A percentile compares a stretch with the other conserved stretches of the same genome.
These are phyloP conservation scores for Penicillium sp. DNA, from an alignment of 2,329 filamentous ascomycete genomes.

Conservation along the genomic window DNA sequence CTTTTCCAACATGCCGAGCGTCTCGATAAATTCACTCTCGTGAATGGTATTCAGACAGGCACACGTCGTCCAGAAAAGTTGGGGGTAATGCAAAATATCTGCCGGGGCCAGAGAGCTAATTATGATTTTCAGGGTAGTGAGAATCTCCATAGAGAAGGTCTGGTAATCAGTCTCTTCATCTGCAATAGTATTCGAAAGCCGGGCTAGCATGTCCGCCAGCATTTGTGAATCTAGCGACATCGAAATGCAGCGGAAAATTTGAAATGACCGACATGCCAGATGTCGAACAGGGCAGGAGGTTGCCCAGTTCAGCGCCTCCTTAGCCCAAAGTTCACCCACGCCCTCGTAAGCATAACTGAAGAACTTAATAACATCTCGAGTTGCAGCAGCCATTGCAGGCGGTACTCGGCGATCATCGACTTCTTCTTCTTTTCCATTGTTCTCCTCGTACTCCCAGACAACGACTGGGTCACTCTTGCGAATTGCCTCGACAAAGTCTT, in stretches of 20 bases:
- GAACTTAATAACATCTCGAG: constrained; percentile 76
- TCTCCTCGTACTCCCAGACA: constrained; percentile 93
- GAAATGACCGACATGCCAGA: constrained; percentile 93
- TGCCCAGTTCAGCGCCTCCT: constrained; percentile 88
- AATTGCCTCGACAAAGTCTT: constrained; percentile 83
- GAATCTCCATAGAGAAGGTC: constrained; percentile 95
- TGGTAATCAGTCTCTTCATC: constrained; percentile 93
- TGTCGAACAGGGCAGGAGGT: constrained; percentile 95
- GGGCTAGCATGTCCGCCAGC: constrained; percentile 93
- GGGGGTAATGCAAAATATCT: constrained; percentile 83
- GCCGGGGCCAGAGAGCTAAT: constrained; percentile 79
- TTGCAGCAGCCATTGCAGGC: constrained; percentile 80
- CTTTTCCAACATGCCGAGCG: constrained; percentile 84
- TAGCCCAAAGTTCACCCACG: constrained; percentile 88
- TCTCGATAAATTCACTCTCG: constrained; percentile 90
- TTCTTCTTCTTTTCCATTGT: constrained; percentile 72
- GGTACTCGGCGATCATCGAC: constrained; percentile 78
- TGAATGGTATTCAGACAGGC: constrained; percentile 96
- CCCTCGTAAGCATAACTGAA: constrained; percentile 82
- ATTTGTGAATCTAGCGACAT: constrained; percentile 88
- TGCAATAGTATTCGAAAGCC: constrained; percentile 93
- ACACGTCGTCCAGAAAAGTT: constrained; percentile 96
- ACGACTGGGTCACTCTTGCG: constrained; percentile 80
- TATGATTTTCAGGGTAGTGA: constrained; percentile 89
- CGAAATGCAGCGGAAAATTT: constrained; percentile 91